Evolutionary conservation across 257 asterid species (phyloP).

Genomic region (Solanum arcanum): DNA sequence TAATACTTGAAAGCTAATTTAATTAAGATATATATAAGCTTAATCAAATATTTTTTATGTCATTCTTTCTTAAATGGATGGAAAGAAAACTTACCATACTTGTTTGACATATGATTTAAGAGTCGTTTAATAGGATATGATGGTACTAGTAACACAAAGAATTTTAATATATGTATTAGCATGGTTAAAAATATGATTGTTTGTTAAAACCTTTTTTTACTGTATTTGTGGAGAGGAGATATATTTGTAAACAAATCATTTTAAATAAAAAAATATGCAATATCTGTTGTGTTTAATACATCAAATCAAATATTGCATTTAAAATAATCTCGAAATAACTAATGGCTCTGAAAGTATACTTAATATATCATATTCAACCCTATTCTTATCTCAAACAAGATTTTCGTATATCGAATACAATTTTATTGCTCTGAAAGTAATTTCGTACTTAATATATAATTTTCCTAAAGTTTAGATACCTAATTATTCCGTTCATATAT

Average conservation of each 20-base stretch:
- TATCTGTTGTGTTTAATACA: too few relatives aligned
- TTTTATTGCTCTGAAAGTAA: background rate
- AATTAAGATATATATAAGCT: background rate
- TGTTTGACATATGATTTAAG: background rate
- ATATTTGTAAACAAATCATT: too few relatives aligned
- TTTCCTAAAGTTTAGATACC: conserved; percentile 2
- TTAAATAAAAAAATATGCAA: background rate
- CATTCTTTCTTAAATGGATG: too few relatives aligned
- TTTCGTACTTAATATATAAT: background rate
- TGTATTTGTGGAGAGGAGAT: background rate
- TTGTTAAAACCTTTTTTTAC: too few relatives aligned
- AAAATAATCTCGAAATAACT: too few relatives aligned
- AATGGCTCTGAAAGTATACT: too few relatives aligned
- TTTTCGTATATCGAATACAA: background rate
- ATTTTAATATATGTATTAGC: background rate
- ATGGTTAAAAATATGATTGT: background rate
- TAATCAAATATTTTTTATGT: background rate
- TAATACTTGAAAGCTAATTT: background rate
- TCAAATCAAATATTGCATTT: too few relatives aligned
- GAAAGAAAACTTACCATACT: background rate
- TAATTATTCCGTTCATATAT: conserved; percentile 1
- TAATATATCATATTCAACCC: too few relatives aligned
- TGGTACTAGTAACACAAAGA: background rate
- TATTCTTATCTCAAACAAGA: too few relatives aligned
- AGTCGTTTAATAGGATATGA: background rate